These are phyloP conservation scores for Pseudoscleropodium purum DNA, from an alignment of 225 moss, liverwort and hornwort species.

Conservation along the genomic window DNA sequence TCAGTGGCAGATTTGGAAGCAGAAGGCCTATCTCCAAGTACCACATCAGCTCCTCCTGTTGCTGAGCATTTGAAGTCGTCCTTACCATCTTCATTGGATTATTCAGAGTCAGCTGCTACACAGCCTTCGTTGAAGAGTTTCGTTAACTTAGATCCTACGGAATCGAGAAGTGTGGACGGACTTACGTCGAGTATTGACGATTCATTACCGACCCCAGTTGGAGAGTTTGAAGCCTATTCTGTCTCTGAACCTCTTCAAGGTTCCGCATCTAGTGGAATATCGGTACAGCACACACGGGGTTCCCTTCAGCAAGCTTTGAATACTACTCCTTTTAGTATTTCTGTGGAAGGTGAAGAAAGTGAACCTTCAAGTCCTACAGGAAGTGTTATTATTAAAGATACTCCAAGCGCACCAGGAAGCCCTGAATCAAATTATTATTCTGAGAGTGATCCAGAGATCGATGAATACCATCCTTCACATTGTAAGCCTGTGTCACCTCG, in stretches of 20 bases:
- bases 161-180: background rate
- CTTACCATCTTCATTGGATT: background rate
- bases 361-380: constrained; percentile 45
- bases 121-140: background rate
- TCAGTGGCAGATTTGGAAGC: background rate
- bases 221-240: background rate
- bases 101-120: background rate
- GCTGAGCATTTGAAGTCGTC: constrained; percentile 4
- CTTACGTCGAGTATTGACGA: background rate
- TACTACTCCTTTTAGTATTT: background rate
- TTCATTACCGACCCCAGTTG: background rate
- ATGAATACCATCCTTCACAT: constrained; percentile 7
- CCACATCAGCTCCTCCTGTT: background rate
- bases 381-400: constrained; percentile 50
- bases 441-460: constrained; percentile 27
- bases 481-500: constrained; percentile 10
- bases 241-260: constrained; percentile 1
- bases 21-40: background rate
- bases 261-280: background rate
- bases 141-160: background rate
- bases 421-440: constrained; percentile 34
- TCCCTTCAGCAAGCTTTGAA: background rate
- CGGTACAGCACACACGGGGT: background rate
- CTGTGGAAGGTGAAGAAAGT: constrained; percentile 27
- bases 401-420: constrained; percentile 40